A percentile compares a stretch with the other conserved stretches of the same genome.
These are phyloP conservation scores for Claviceps purpurea DNA, from an alignment of 2,329 filamentous ascomycete genomes.

Conservation along the genomic window DNA sequence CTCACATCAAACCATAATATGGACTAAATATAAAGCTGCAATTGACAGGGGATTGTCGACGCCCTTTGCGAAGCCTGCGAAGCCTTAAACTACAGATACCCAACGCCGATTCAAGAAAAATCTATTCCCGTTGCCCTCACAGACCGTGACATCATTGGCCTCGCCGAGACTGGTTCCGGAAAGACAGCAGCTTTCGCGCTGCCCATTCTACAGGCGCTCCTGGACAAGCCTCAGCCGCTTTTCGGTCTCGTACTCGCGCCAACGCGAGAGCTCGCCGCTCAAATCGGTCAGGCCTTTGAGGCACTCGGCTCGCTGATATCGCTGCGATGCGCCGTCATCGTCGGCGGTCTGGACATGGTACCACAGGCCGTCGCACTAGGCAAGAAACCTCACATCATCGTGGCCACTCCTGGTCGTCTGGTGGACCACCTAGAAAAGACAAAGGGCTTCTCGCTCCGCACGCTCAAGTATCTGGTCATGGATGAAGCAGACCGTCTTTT, in stretches of 20 bases:
- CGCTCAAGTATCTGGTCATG: slow-evolving; percentile 81
- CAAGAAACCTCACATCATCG: slow-evolving; percentile 91
- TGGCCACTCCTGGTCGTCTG: slow-evolving; percentile 80
- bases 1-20: too few relatives aligned
- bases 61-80: slow-evolving; percentile 81
- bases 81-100: slow-evolving; percentile 65
- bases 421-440: slow-evolving; percentile 93
- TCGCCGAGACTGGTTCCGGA: slow-evolving; percentile 90
- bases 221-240: slow-evolving; percentile 73
- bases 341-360: slow-evolving; percentile 94
- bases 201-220: slow-evolving; percentile 79
- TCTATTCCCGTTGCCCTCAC: slow-evolving; percentile 70
- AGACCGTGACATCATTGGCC: slow-evolving; percentile 76
- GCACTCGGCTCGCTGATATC: slow-evolving; percentile 76
- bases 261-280: slow-evolving; percentile 82
- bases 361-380: slow-evolving; percentile 78
- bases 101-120: slow-evolving; percentile 80
- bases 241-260: slow-evolving; percentile 88
- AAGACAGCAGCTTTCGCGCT: slow-evolving; percentile 94
- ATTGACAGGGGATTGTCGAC: slow-evolving; percentile 59
- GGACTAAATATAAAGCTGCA: too few relatives aligned
- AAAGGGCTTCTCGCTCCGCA: slow-evolving; percentile 78
- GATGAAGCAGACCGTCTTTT: slow-evolving; percentile 87
- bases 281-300: slow-evolving; percentile 81
- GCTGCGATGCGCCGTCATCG: slow-evolving; percentile 74